Evolutionary conservation across 116 monocot genomes (phyloP).

Genomic region (Trichopus zeylanicus): DNA sequence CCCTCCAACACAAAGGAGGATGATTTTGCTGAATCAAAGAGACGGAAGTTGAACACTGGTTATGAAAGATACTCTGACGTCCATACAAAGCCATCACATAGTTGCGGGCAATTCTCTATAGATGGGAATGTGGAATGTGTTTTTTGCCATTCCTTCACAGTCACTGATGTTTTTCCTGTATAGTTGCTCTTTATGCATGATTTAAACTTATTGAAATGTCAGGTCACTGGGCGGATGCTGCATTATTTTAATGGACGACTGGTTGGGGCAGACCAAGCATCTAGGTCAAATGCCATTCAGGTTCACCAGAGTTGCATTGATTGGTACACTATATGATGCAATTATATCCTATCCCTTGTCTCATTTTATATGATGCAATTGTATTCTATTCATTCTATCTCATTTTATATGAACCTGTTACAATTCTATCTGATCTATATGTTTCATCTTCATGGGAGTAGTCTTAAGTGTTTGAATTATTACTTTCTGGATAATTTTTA

Average conservation of each 20-base stretch:
- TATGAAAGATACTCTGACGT: neutral
- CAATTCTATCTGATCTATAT: neutral
- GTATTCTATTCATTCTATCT: too few species aligned
- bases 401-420: neutral
- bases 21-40: neutral
- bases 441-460: neutral
- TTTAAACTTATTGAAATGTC: neutral
- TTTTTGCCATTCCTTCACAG: slow-evolving; percentile 4
- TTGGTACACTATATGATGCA: neutral
- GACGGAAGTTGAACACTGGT: neutral
- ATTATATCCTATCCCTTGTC: too few species aligned
- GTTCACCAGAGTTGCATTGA: slow-evolving; percentile 3
- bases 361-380: neutral
- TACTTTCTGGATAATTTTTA: neutral
- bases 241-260: slow-evolving; percentile 7
- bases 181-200: neutral
- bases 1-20: neutral
- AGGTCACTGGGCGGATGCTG: slow-evolving; percentile 1
- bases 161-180: neutral
- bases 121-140: slow-evolving; percentile 1
- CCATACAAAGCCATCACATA: neutral
- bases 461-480: neutral
- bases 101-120: neutral
- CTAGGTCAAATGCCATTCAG: neutral
- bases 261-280: neutral